Base-by-base conservation (phyloP, 495 filamentous ascomycete genomes). In the Cladorrhinum samala region DNA sequence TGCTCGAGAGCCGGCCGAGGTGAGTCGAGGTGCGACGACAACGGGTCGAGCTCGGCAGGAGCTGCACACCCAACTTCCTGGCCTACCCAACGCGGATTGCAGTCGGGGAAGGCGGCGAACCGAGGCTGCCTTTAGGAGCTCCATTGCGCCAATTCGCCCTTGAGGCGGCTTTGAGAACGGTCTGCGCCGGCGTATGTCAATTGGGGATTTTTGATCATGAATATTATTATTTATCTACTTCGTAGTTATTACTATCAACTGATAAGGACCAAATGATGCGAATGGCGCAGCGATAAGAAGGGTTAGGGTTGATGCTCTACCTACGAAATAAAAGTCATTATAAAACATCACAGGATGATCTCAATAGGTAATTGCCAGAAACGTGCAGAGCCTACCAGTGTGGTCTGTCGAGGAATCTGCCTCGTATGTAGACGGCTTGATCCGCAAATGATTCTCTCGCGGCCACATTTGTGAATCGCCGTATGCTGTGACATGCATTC, bases 1-100 rank as follows among this genome's bases (percentile, higher is more conserved):
- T n/a, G n/a, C n/a, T n/a, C n/a, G n/a, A n/a, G 50, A 24, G 46
- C 45, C n/a, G 46, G 39, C n/a, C 2, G 21, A 33, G 27, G 17
- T 33, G 9, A 36, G 46, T 27, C 23, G 18, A 19, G 51, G 56
- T 6, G 11, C 27, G 5, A 55, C 19, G 55, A 53, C 39, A 38
- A 39, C 38, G 16, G 38, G 6, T 38, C 36, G 42, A 43, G 46
- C 33, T 33, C 52, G 48, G 42, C 54, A 63, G 7, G 57, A 53
- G 52, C 24, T 30, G 30, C 58, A 60, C 25, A 55, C 37, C 58
- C 58, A 63, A 53, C 52, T 57, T 51, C 52, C 54, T 39, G 58
- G 48, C 33, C 53, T 57, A 53, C 41, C 19, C 52, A 42, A 46
- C 46, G 53, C 4, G 18, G 50, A 51, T 16, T 52, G 52, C 50